Evolutionary conservation across 1,284 basidiomycete genomes (phyloP).

Genomic region (Sporisorium exsertum): DNA sequence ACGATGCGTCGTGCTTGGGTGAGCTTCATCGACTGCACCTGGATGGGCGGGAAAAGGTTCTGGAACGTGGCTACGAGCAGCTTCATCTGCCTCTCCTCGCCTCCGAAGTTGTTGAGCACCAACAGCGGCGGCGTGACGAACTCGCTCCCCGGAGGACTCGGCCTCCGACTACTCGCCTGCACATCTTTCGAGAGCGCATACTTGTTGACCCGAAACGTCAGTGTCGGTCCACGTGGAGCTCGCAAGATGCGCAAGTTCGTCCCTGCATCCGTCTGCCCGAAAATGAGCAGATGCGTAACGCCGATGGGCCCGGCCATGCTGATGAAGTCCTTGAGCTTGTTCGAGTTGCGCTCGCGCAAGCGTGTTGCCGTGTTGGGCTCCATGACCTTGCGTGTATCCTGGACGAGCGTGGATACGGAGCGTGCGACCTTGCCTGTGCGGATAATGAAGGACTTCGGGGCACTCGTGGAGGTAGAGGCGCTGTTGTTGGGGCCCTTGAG

Average conservation of each 20-base stretch:
- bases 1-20: conserved; percentile 79
- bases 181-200: conserved; percentile 91
- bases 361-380: conserved; percentile 96
- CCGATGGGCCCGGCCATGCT: conserved; percentile 90
- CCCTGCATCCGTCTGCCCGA: conserved; percentile 76
- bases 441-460: conserved; percentile 80
- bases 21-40: conserved; percentile 75
- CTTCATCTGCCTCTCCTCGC: conserved; percentile 78
- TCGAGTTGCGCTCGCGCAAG: conserved; percentile 85
- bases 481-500: conserved; percentile 64
- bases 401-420: conserved; percentile 87
- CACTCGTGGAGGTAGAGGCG: conserved; percentile 44
- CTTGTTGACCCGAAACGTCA: conserved; percentile 91
- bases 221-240: conserved; percentile 90
- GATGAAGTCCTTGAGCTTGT: conserved; percentile 94
- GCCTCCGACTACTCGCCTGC: conserved; percentile 76
- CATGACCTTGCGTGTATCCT: conserved; percentile 93
- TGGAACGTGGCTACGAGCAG: conserved; percentile 83
- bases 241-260: conserved; percentile 84
- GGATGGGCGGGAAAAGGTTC: conserved; percentile 85
- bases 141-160: conserved; percentile 80
- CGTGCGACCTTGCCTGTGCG: conserved; percentile 92
- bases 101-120: conserved; percentile 77
- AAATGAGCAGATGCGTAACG: conserved; percentile 92
- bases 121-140: conserved; percentile 84